Conservation (phyloP, 164 flowering plant species). For the Tinospora cordifolia region DNA sequence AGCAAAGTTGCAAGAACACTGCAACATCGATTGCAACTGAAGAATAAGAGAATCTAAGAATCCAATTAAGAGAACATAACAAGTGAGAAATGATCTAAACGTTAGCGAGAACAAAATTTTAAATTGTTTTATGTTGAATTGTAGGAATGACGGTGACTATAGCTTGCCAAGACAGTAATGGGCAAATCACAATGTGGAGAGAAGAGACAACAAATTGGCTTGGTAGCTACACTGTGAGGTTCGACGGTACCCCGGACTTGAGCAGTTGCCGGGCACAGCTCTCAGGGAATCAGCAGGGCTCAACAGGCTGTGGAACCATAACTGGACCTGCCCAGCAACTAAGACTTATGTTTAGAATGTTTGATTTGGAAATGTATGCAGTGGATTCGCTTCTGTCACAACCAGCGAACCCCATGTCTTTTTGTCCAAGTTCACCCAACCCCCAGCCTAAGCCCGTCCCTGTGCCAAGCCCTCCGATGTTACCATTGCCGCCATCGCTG, state of each 20-base stretch:
- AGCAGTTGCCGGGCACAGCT: conserved; percentile 57
- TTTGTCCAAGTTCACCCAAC: conserved; percentile 43
- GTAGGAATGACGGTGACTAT: conserved; percentile 68
- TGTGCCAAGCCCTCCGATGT: conserved; percentile 11
- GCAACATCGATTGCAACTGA: too few species aligned
- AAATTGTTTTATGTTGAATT: not conserved
- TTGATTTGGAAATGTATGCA: conserved; percentile 47
- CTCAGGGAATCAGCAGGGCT: conserved; percentile 31
- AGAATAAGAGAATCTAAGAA: not conserved
- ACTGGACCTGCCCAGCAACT: conserved; percentile 50
- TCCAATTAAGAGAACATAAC: not conserved
- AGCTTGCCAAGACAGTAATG: conserved; percentile 48
- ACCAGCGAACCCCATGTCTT: conserved; percentile 69
- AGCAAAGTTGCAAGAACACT: too few species aligned
- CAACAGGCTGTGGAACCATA: conserved; percentile 40
- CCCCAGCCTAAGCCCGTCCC: conserved; percentile 26
- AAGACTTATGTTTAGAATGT: conserved; percentile 52
- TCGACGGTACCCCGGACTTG: conserved; percentile 64
- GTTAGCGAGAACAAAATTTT: not conserved
- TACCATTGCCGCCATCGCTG: not conserved
- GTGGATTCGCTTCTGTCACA: conserved; percentile 66
- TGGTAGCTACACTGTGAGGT: conserved; percentile 58
- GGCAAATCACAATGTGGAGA: conserved; percentile 40
- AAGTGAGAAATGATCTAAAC: not conserved
- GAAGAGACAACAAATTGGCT: conserved; percentile 66